A percentile compares a stretch with the other conserved stretches of the same genome.
phyloP scores from a whole-genome alignment of 768 basidiomycete genomes.

The Leccinum subgranulosum region DNA sequence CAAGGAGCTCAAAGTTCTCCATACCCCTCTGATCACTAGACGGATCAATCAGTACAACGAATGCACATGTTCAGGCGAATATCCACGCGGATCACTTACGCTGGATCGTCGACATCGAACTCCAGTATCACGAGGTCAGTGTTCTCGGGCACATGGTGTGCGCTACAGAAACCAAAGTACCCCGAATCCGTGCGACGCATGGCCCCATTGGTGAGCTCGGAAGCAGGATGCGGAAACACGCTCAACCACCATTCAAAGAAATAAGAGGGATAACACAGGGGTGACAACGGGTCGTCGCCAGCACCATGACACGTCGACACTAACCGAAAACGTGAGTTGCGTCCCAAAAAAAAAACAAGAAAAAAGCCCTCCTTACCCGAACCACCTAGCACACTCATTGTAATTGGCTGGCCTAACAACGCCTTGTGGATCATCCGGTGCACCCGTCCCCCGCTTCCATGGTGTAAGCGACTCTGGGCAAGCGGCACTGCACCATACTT shows the following conservation, averaged over 20 bases:
- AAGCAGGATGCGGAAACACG: constrained; percentile 97
- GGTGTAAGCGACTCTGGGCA: constrained; percentile 69
- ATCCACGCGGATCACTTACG: constrained; percentile 49
- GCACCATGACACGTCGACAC: constrained; percentile 94
- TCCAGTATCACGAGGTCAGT: constrained; percentile 96
- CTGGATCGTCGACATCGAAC: constrained; percentile 86
- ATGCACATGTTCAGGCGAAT: not conserved
- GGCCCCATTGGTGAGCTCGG: constrained; percentile 96
- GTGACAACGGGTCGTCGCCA: constrained; percentile 84
- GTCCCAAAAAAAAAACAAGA: not conserved
- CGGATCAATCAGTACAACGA: not conserved
- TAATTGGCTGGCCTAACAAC: constrained; percentile 79
- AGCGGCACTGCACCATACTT: constrained; percentile 78
- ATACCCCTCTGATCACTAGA: constrained; percentile 64
- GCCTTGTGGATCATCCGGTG: constrained; percentile 84
- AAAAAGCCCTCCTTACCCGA: constrained; percentile 54
- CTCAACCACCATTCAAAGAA: constrained; percentile 98
- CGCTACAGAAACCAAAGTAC: constrained; percentile 93
- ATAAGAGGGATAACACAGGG: constrained; percentile 86
- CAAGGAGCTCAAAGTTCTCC: constrained; percentile 87
- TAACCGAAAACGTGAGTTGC: constrained; percentile 28
- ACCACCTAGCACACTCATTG: constrained; percentile 87
- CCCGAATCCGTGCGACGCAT: constrained; percentile 88
- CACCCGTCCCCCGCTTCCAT: constrained; percentile 77
- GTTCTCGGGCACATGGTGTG: constrained; percentile 89